Evolutionary conservation across 1,284 basidiomycete genomes (phyloP), one percentile per base, ranked within the genome.

Genomic region (Chiua sp.): DNA sequence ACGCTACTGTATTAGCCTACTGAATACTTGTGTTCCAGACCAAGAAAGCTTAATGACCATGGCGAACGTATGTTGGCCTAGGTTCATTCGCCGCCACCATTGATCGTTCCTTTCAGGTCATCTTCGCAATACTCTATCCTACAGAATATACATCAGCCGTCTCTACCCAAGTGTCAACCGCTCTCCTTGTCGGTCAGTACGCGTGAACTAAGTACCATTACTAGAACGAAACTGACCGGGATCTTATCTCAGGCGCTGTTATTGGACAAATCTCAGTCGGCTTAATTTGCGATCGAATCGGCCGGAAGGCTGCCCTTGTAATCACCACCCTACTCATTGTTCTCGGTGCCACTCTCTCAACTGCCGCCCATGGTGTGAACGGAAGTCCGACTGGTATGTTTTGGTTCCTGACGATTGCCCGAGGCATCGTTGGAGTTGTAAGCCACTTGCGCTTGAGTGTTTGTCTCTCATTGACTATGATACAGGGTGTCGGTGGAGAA

Each of bases 321-420:
- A 71, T 82, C 35, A 91, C 92, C 5, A 93, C 91, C 0, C 66
- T 85, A 35, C 70, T 91, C 35, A 91, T 93, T 62, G 86, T 91
- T 52, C 57, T 92, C 39, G 92, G 92, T 35, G 87, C 87, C 20
- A 89, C 82, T 33, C 80, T 93, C 42, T 85, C 83, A 11, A 92
- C 91, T 3, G 91, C 87, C 7, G 87, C 92, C 16, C 83, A 87
- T 65, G 90, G 87, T 3, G 80, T 82, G 1, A 74, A 85, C 49
- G 86, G 85, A 53, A 87, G 80, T 62, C 76, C 78, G 55, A 66
- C 78, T 67, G 89, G 87, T 30, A 76, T 93, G 50, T 90, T 92
- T 69, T 93, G 91, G 91, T 91, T 89, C 74, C 76, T 92, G 63
- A 90, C 90, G 1, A 75, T 93, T 61, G 87, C 90, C 16, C 79